phyloP scores from a whole-genome alignment of 2,329 filamentous ascomycete species.

The Pseudogymnoascus sp. region DNA sequence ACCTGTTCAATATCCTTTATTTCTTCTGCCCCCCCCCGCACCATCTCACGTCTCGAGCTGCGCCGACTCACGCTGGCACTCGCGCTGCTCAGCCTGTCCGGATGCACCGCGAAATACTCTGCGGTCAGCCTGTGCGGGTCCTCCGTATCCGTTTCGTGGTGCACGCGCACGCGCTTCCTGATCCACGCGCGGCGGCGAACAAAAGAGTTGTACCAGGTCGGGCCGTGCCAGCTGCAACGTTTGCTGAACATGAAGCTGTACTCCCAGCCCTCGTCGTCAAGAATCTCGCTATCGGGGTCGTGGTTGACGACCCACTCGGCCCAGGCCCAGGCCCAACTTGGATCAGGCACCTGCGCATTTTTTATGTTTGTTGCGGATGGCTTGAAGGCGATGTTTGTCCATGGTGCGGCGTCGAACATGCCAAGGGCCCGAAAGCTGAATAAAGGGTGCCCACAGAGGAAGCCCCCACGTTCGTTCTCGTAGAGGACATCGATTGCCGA shows the following conservation, averaged over 20 bases:
- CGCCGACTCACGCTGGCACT: conserved; percentile 11
- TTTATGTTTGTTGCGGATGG: conserved; percentile 60
- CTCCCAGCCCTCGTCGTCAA: conserved; percentile 90
- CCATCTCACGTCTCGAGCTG: conserved; percentile 19
- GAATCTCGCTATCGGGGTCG: conserved; percentile 52
- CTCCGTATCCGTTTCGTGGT: conserved; percentile 13
- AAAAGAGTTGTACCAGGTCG: conserved; percentile 89
- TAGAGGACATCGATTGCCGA: conserved; percentile 78
- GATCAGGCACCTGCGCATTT: conserved; percentile 88
- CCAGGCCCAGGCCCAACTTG: conserved; percentile 86
- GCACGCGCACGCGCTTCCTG: conserved; percentile 64
- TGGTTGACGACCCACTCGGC: conserved; percentile 57
- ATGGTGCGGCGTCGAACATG: conserved; percentile 75
- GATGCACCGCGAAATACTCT: conserved; percentile 75
- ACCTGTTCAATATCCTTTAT: conserved; percentile 52
- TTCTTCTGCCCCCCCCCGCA: conserved; percentile 44
- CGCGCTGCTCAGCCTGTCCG: conserved; percentile 38
- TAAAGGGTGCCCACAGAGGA: conserved; percentile 81
- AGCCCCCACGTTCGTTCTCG: conserved; percentile 88
- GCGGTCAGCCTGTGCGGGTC: conserved; percentile 61
- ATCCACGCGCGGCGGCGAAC: conserved; percentile 88
- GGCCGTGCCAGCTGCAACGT: conserved; percentile 76
- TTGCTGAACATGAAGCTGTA: conserved; percentile 83
- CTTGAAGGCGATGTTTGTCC: conserved; percentile 66
- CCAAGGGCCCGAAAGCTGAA: conserved; percentile 83